Evolutionary conservation across 441 rosid species (phyloP), one percentile per base, ranked within the genome.

Genomic region (Syzygium malaccense): DNA sequence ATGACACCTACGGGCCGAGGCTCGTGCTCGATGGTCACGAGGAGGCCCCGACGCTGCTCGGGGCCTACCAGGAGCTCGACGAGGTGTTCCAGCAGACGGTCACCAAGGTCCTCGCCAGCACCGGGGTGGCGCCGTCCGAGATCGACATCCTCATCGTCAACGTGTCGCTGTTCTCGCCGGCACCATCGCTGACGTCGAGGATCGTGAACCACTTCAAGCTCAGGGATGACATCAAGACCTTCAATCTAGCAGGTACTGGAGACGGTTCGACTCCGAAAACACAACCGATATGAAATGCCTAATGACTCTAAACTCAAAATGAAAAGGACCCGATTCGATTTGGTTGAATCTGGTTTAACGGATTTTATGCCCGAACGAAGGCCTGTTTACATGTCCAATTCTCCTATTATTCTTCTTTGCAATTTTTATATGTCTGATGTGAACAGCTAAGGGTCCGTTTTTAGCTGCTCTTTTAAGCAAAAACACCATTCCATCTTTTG

Each of bases 161-260:
- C 88, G 95, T 95, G 75, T 94, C 97, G 18, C 84, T 95, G 88
- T 91, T 94, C 85, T 89, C 98, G n/a, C 95, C 96, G 11, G 87
- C 90, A 7, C 98, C 98, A 3, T 96, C 97, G 26, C 87, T 96
- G 4, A 89, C 97, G 0, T 86, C 96, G 58, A 88, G 97, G 51
- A 91, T 96, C 25, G 89, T 95, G 28, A 96, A 94, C 89, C 87
- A 90, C 45, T 96, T 94, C 91, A 95, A 93, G 89, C 93, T 96
- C 97, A 93, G 96, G 87, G 94, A 92, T 12, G 89, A 95, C 78
- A 41, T 96, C n/a, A 96, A 95, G 78, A 84, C 92, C 12, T 94
- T 91, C 90, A 96, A 93, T 86, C 93, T 96, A 71, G 91, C 96
- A 2, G 99, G 98, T 17, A 93, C 93, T 91, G 98, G 98, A 5